Percentiles rank a stretch among this genome's conserved stretches.
Conservation (phyloP, 2,329 filamentous ascomycete species). For the Nannizziopsis arthrosporioides region DNA sequence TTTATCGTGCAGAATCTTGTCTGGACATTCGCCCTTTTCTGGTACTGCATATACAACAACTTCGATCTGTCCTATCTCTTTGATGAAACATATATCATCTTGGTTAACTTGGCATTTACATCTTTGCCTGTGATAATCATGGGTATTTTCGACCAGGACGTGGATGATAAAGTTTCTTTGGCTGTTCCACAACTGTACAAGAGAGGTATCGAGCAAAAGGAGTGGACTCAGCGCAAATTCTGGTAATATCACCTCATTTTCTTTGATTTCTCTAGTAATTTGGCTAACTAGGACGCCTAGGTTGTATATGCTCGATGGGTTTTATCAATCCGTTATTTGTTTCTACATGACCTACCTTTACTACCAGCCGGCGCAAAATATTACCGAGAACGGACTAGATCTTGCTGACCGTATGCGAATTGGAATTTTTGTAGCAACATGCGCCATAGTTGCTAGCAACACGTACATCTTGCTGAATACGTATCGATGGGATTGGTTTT, state of each 20-base stretch:
- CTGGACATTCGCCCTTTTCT: constrained; percentile 93
- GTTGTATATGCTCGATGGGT: constrained; percentile 86
- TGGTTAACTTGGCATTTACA: constrained; percentile 95
- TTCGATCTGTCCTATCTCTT: constrained; percentile 96
- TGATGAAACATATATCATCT: constrained; percentile 93
- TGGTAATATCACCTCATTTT: constrained; percentile 52
- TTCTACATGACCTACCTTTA: constrained; percentile 88
- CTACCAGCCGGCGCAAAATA: constrained; percentile 56
- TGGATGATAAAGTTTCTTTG: constrained; percentile 83
- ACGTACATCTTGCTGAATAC: constrained; percentile 91
- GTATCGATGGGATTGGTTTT: constrained; percentile 97
- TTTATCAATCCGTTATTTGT: constrained; percentile 87
- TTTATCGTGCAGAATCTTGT: constrained; percentile 61
- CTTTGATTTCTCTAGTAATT: neutral
- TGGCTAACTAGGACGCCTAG: constrained; percentile 32
- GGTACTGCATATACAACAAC: constrained; percentile 91
- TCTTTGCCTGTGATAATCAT: constrained; percentile 90
- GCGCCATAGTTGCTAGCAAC: constrained; percentile 80
- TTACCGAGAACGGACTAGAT: constrained; percentile 59
- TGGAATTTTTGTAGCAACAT: constrained; percentile 75
- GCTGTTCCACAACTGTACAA: constrained; percentile 93
- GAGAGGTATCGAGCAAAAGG: constrained; percentile 84
- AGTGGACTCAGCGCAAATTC: constrained; percentile 94
- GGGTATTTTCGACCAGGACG: constrained; percentile 94
- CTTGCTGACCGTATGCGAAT: constrained; percentile 72